These are phyloP conservation scores for Orbilia oligospora DNA, from an alignment of 2,329 filamentous ascomycete genomes.

Conservation along the genomic window DNA sequence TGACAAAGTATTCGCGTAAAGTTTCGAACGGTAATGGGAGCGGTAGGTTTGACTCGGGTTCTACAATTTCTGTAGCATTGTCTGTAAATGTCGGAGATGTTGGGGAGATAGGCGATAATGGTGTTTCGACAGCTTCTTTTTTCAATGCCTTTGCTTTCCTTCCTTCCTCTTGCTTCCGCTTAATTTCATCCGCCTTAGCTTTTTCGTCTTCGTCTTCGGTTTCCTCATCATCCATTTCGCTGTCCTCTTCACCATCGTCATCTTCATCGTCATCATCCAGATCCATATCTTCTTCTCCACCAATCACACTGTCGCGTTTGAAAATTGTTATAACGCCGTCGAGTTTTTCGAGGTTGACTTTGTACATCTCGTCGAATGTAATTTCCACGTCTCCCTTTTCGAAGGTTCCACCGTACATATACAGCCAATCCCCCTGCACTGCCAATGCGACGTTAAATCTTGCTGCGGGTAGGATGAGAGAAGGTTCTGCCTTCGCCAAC, in stretches of 20 bases:
- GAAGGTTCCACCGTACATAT: conserved; percentile 94
- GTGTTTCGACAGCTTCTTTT: conserved; percentile 37
- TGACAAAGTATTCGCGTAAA: conserved; percentile 89
- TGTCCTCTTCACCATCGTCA: conserved; percentile 72
- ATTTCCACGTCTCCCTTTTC: conserved; percentile 96
- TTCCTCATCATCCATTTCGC: conserved; percentile 73
- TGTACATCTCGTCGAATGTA: conserved; percentile 95
- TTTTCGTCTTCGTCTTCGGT: conserved; percentile 61
- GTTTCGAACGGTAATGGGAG: conserved; percentile 81
- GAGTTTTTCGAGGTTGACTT: conserved; percentile 92
- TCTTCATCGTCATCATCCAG: conserved; percentile 75
- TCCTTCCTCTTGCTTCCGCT: conserved; percentile 69
- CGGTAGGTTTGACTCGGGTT: conserved; percentile 66
- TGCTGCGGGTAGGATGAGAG: conserved; percentile 86
- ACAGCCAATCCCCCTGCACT: conserved; percentile 91
- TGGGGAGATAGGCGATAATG: conserved; percentile 51
- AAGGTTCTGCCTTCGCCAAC: conserved; percentile 70
- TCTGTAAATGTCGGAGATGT: conserved; percentile 58
- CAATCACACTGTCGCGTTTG: conserved; percentile 86
- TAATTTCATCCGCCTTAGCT: conserved; percentile 67
- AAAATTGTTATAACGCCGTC: conserved; percentile 95
- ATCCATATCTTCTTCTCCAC: conserved; percentile 72
- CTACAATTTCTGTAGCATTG: conserved; percentile 35
- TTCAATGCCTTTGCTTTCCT: conserved; percentile 62
- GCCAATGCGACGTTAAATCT: conserved; percentile 92